Evolutionary conservation across 805 yeast genomes (phyloP), one percentile per base, ranked within the genome.

Genomic region (Metschnikowia hibisci): DNA sequence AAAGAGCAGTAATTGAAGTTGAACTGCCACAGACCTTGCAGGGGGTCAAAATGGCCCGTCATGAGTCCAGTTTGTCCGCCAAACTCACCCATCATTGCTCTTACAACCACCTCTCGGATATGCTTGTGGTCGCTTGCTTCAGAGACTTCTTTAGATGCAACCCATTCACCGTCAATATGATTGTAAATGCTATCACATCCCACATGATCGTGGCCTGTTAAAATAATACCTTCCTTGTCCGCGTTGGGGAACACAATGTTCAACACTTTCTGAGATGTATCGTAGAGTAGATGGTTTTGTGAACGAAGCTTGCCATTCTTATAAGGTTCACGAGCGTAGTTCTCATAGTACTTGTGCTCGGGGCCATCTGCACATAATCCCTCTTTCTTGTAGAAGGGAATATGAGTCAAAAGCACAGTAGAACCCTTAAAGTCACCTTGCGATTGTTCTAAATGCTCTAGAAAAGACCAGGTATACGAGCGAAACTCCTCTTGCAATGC

Each of bases 171-270:
- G 45, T 57, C 70, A 1, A 50, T 48, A 33, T 50, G 53, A 58
- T 76, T 78, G 60, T 85, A 87, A 61, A 75, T 73, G 29, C 81
- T 77, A 52, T 80, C 82, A 59, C 99, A 93, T 1, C 99, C 99
- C 51, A 83, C 90, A 58, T 93, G 99, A 58, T 93, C 99, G 64
- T 93, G 99, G 1, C 99, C 99, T 0, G 96, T 87, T 32, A 91
- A 65, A 3, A 93, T 80, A 8, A 91, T 71, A 15, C 98, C 98
- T 14, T 84, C 80, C 49, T 78, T 77, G 45, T 67, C 66, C 7
- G 70, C 64, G 52, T 76, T 76, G 30, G 78, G 78, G 60, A 91
- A 91, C 12, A 87, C 73, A n/a, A 82, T 72, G 52, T 84, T 74
- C 51, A 93, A 62, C 2, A 91, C 81, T 47, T 73, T 69, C 57